Evolutionary conservation across 2,329 filamentous ascomycete genomes (phyloP).

Genomic region (Penicillium sp.): DNA sequence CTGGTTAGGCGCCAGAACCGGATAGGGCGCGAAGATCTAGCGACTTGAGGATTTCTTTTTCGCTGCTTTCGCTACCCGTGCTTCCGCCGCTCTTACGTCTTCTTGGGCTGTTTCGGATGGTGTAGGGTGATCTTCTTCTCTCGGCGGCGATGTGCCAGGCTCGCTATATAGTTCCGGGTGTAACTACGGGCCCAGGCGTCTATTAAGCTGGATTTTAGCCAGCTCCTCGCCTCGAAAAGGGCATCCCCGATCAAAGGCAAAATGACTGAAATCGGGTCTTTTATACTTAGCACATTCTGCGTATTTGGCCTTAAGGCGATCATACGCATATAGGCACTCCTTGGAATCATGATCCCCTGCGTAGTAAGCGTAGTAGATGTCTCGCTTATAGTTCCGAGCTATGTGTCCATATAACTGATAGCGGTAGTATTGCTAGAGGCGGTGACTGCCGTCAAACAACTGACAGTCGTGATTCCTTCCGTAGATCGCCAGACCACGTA

Average conservation of each 20-base stretch:
- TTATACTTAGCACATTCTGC: neutral
- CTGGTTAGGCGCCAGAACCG: no score
- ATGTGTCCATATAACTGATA: neutral
- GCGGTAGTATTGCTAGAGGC: neutral
- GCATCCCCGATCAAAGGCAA: neutral
- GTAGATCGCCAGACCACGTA: neutral
- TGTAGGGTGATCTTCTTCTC: no score
- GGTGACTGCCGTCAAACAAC: neutral
- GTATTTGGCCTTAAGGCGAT: neutral
- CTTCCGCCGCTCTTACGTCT: neutral
- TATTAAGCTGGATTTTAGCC: no score
- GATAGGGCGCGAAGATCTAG: neutral
- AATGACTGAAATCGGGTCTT: neutral
- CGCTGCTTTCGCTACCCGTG: neutral
- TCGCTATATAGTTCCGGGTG: no score
- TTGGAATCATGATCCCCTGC: neutral
- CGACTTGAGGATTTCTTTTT: neutral
- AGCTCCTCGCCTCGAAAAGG: neutral
- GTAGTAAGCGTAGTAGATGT: neutral
- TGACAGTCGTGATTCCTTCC: constrained; percentile 2
- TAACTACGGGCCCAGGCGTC: no score
- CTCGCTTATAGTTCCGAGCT: neutral
- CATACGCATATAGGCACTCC: neutral
- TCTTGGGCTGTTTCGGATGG: neutral
- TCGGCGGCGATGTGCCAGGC: no score